Conservation (phyloP, 352 stramenopile genomes). For the Pythium dissimile region DNA sequence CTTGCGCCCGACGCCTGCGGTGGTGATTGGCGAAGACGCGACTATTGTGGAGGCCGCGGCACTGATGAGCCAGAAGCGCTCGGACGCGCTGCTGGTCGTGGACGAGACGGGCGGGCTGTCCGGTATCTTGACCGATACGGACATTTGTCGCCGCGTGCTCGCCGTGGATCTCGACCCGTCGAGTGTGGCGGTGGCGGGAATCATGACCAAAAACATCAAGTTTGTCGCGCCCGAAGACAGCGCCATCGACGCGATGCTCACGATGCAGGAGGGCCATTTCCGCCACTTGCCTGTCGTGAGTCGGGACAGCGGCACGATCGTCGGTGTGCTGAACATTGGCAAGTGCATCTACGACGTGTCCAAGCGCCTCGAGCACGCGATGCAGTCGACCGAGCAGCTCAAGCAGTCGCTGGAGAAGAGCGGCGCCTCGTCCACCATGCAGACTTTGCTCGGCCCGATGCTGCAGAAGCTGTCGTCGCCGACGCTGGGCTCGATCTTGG, state of each 20-base stretch:
- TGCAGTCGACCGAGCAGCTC: conserved; percentile 77
- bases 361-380: conserved; percentile 92
- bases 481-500: conserved; percentile 82
- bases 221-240: conserved; percentile 93
- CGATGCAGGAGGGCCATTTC: conserved; percentile 98
- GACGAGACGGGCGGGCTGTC: conserved; percentile 79
- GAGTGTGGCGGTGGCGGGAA: conserved; percentile 64
- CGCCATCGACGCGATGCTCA: conserved; percentile 95
- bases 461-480: conserved; percentile 78
- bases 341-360: conserved; percentile 99
- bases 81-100: conserved; percentile 92
- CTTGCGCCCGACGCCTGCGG: conserved; percentile 64
- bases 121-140: conserved; percentile 96
- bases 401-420: conserved; percentile 80
- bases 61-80: conserved; percentile 91
- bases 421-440: conserved; percentile 64
- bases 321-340: conserved; percentile 97
- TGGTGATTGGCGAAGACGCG: conserved; percentile 67
- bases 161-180: conserved; percentile 79
- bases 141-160: conserved; percentile 93
- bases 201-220: conserved; percentile 97
- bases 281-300: conserved; percentile 94
- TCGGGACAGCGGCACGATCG: conserved; percentile 74
- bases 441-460: conserved; percentile 78
- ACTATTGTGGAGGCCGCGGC: conserved; percentile 88